A percentile compares a stretch with the other conserved stretches of the same genome.
These are phyloP conservation scores for Eutrema japonicum DNA, from an alignment of 345 rosid genomes.

Conservation along the genomic window DNA sequence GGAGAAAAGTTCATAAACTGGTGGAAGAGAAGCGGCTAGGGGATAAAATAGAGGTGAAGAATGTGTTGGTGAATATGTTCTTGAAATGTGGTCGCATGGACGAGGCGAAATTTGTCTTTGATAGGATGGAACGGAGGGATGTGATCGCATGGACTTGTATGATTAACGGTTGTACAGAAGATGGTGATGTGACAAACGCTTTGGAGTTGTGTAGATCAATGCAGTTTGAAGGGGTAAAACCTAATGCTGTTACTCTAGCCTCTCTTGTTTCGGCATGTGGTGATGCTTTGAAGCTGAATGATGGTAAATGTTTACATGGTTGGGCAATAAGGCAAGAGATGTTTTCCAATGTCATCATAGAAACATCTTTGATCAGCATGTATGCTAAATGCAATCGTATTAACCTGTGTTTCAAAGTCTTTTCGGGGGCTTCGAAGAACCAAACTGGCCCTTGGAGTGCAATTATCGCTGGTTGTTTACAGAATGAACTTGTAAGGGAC, in stretches of 20 bases:
- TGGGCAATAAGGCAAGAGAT: conserved; percentile 68
- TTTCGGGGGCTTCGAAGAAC: conserved; percentile 54
- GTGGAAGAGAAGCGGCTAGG: conserved; percentile 54
- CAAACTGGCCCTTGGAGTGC: conserved; percentile 79
- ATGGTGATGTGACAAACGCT: conserved; percentile 53
- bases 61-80: conserved; percentile 71
- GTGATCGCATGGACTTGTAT: conserved; percentile 73
- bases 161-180: conserved; percentile 58
- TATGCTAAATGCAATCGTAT: conserved; percentile 72
- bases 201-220: conserved; percentile 53
- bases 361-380: conserved; percentile 86
- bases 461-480: conserved; percentile 61
- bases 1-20: conserved; percentile 58
- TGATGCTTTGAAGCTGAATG: conserved; percentile 50
- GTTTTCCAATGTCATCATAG: conserved; percentile 51
- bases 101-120: conserved; percentile 64
- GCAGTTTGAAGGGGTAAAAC: conserved; percentile 57
- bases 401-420: conserved; percentile 60
- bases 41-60: conserved; percentile 51
- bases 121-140: conserved; percentile 57
- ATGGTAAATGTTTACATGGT: conserved; percentile 73
- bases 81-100: conserved; percentile 61
- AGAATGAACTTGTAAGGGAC: conserved; percentile 50
- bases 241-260: conserved; percentile 65
- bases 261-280: conserved; percentile 75